phyloP scores from a whole-genome alignment of 768 basidiomycete genomes.

The Tulasnella sp. region DNA sequence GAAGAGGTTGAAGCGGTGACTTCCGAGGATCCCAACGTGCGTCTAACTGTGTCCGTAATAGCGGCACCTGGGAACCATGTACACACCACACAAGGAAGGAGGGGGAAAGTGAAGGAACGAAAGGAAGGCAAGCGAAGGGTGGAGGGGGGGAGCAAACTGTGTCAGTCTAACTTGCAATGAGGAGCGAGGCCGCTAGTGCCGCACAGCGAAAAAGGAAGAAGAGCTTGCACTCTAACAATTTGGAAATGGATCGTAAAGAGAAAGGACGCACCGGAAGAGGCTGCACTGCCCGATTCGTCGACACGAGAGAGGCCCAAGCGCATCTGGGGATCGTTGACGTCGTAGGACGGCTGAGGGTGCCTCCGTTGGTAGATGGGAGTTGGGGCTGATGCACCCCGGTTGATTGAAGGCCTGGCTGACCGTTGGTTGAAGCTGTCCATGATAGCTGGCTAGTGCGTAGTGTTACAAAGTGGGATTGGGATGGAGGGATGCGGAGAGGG shows the following conservation, averaged over 20 bases:
- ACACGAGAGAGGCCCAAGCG: conserved; percentile 6
- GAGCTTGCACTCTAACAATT: not conserved
- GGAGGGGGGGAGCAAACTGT: not conserved
- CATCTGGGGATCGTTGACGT: conserved; percentile 3
- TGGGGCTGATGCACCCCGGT: not conserved
- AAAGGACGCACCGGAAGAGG: not conserved
- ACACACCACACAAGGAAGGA: not conserved
- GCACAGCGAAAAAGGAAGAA: not conserved
- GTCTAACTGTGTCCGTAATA: conserved; percentile 9
- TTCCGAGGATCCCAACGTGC: conserved; percentile 6
- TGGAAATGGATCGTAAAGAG: not conserved
- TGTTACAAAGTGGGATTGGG: not conserved
- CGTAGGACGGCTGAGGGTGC: not conserved
- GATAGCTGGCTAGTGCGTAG: not conserved
- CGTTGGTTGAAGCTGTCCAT: not conserved
- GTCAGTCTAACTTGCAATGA: not conserved
- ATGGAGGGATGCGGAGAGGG: not conserved
- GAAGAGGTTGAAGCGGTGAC: conserved; percentile 9
- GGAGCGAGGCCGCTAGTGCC: not conserved
- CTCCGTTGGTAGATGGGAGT: conserved; percentile 13
- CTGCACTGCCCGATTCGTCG: conserved; percentile 1
- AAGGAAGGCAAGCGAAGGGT: not conserved
- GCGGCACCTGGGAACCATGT: not conserved
- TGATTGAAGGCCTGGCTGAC: not conserved
- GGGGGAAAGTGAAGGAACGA: not conserved